These are phyloP conservation scores for Skeletonema menzelii DNA, from an alignment of 108 stramenopile species.

Conservation along the genomic window DNA sequence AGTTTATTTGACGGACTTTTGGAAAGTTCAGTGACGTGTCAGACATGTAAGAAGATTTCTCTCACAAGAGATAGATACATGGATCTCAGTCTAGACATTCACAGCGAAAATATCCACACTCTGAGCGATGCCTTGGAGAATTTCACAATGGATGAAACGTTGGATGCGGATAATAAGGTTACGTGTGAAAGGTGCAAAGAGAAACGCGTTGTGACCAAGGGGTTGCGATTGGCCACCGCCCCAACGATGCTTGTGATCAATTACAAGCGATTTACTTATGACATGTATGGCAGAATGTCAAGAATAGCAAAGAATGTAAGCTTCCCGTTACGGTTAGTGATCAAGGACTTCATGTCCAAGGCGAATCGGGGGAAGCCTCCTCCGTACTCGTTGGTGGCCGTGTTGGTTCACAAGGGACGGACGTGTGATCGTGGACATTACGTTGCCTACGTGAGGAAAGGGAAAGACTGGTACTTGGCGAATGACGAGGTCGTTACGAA, in stretches of 20 bases:
- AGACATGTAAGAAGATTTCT: slow-evolving; percentile 67
- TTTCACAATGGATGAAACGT: slow-evolving; percentile 74
- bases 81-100: slow-evolving; percentile 86
- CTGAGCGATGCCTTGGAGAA: slow-evolving; percentile 68
- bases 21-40: slow-evolving; percentile 83
- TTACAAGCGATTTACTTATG: slow-evolving; percentile 83
- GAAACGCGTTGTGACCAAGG: slow-evolving; percentile 76
- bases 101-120: slow-evolving; percentile 51
- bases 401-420: slow-evolving; percentile 78
- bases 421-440: slow-evolving; percentile 86
- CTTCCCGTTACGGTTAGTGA: slow-evolving; percentile 70
- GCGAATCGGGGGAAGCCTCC: slow-evolving; percentile 78
- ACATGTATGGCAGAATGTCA: slow-evolving; percentile 64
- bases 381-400: slow-evolving; percentile 76
- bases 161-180: slow-evolving; percentile 79
- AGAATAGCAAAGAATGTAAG: slow-evolving; percentile 69
- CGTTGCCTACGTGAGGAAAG: slow-evolving; percentile 72
- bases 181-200: slow-evolving; percentile 64
- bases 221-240: slow-evolving; percentile 78
- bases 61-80: slow-evolving; percentile 86
- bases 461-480: slow-evolving; percentile 73
- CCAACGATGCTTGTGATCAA: slow-evolving; percentile 86
- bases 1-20: slow-evolving; percentile 87
- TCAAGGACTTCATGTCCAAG: slow-evolving; percentile 76
- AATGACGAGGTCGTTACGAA: slow-evolving; percentile 72